A percentile compares a stretch with the other conserved stretches of the same genome.
Evolutionary conservation across 805 yeast species (phyloP).

Genomic region (Starmerella riodocensis): DNA sequence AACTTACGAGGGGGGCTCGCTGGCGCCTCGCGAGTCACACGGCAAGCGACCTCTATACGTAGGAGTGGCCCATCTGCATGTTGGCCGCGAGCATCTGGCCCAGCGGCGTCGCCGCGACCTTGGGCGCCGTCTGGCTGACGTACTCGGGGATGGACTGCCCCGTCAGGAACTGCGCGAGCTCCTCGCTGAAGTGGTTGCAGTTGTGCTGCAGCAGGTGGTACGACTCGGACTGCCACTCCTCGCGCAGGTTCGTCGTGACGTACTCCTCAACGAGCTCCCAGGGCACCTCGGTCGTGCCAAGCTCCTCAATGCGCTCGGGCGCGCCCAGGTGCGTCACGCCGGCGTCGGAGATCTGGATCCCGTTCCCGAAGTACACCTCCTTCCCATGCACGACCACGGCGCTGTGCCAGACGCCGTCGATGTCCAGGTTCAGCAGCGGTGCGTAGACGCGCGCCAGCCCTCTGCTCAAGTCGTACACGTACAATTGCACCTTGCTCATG

Average conservation of each 20-base stretch:
- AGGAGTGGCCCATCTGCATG: conserved; percentile 22
- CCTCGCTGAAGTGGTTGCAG: conserved; percentile 56
- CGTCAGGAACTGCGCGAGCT: conserved; percentile 42
- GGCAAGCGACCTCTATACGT: too few relatives aligned
- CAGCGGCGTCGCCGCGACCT: conserved; percentile 38
- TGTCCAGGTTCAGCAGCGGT: conserved; percentile 35
- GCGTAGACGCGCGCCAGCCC: conserved; percentile 39
- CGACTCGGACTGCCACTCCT: conserved; percentile 35
- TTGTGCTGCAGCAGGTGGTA: conserved; percentile 51
- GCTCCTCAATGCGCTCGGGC: conserved; percentile 40
- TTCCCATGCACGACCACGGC: conserved; percentile 39
- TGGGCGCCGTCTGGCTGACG: conserved; percentile 40
- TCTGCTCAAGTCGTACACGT: conserved; percentile 50
- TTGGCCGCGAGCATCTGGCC: conserved; percentile 36
- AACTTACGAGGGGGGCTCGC: too few relatives aligned
- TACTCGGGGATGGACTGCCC: conserved; percentile 43
- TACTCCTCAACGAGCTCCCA: conserved; percentile 42
- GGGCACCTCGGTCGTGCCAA: conserved; percentile 42
- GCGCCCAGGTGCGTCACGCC: conserved; percentile 48
- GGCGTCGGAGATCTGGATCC: conserved; percentile 37
- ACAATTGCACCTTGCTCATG: conserved; percentile 33
- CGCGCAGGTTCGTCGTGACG: conserved; percentile 34
- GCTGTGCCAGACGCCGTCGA: conserved; percentile 60
- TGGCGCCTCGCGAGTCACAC: too few relatives aligned
- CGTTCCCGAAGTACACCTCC: conserved; percentile 51